A percentile compares a stretch with the other conserved stretches of the same genome.
phyloP scores from a whole-genome alignment of 768 basidiomycete genomes.

The Crucibulum laeve region DNA sequence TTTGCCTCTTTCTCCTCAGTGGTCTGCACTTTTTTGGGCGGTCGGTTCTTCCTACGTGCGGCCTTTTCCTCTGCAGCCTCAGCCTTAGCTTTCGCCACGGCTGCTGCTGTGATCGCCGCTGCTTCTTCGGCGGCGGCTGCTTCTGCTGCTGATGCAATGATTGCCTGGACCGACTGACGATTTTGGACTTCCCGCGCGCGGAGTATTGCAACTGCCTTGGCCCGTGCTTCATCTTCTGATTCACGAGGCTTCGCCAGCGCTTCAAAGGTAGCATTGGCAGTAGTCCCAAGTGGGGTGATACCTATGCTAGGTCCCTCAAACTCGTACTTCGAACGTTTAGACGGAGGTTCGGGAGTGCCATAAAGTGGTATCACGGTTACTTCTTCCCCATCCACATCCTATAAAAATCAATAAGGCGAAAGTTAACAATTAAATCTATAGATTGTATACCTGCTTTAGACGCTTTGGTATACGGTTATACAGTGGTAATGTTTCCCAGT shows the following conservation, averaged over 20 bases:
- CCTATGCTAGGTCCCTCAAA: not conserved
- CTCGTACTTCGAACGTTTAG: not conserved
- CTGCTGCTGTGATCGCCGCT: constrained; percentile 13
- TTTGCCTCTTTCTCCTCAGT: constrained; percentile 59
- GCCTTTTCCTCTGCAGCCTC: constrained; percentile 22
- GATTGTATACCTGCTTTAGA: constrained; percentile 21
- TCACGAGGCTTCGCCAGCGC: not conserved
- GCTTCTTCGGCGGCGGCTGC: constrained; percentile 19
- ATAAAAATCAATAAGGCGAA: not conserved
- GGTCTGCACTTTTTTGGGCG: constrained; percentile 36
- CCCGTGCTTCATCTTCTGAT: not conserved
- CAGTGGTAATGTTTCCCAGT: constrained; percentile 76
- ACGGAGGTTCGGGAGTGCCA: not conserved
- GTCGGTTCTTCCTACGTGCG: constrained; percentile 29
- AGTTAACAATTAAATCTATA: not conserved
- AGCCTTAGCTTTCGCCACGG: constrained; percentile 23
- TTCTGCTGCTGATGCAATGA: constrained; percentile 32
- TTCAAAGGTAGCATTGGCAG: too few relatives aligned
- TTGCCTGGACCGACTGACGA: constrained; percentile 24
- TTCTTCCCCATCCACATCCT: not conserved
- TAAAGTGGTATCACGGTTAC: not conserved
- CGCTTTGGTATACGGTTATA: constrained; percentile 87
- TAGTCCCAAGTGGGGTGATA: not conserved
- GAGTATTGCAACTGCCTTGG: not conserved
- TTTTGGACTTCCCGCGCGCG: not conserved